phyloP scores from a whole-genome alignment of 805 yeast genomes.

The Lachancea nothofagi region DNA sequence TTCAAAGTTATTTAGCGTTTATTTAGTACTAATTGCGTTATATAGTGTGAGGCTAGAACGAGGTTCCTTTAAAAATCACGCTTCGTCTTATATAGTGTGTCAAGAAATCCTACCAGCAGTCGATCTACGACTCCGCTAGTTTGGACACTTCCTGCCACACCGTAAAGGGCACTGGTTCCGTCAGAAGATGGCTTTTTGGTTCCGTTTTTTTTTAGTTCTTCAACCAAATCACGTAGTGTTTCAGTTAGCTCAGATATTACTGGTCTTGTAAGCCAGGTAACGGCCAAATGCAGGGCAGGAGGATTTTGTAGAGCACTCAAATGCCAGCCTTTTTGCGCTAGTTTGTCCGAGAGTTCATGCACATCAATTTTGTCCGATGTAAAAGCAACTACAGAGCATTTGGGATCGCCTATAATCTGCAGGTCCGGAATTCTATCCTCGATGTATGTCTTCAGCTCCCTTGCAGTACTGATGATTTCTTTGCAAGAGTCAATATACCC shows the following conservation, averaged over 20 bases:
- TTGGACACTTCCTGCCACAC: slow-evolving; percentile 87
- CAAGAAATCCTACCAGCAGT: slow-evolving; percentile 74
- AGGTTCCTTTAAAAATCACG: slow-evolving; percentile 12
- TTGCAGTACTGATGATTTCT: slow-evolving; percentile 63
- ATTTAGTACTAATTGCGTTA: too few species aligned
- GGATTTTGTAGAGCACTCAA: slow-evolving; percentile 82
- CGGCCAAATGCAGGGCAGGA: slow-evolving; percentile 85
- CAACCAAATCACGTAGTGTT: slow-evolving; percentile 44
- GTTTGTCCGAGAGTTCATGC: slow-evolving; percentile 70
- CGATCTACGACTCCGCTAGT: slow-evolving; percentile 81
- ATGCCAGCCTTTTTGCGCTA: slow-evolving; percentile 70
- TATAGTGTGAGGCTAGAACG: too few species aligned
- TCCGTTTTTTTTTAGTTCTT: slow-evolving; percentile 35
- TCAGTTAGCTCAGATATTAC: slow-evolving; percentile 54
- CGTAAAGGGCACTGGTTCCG: slow-evolving; percentile 86
- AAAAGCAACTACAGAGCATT: slow-evolving; percentile 77
- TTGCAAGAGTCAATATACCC: slow-evolving; percentile 69
- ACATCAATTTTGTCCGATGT: slow-evolving; percentile 56
- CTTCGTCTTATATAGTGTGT: slow-evolving; percentile 60
- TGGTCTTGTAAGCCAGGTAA: slow-evolving; percentile 63
- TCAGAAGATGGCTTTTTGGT: slow-evolving; percentile 33
- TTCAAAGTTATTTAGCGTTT: not conserved
- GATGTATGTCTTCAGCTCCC: slow-evolving; percentile 47
- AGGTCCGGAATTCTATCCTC: slow-evolving; percentile 49
- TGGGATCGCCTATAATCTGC: slow-evolving; percentile 78